phyloP scores from a whole-genome alignment of 352 stramenopile genomes.

The Phytopythium delawarense region DNA sequence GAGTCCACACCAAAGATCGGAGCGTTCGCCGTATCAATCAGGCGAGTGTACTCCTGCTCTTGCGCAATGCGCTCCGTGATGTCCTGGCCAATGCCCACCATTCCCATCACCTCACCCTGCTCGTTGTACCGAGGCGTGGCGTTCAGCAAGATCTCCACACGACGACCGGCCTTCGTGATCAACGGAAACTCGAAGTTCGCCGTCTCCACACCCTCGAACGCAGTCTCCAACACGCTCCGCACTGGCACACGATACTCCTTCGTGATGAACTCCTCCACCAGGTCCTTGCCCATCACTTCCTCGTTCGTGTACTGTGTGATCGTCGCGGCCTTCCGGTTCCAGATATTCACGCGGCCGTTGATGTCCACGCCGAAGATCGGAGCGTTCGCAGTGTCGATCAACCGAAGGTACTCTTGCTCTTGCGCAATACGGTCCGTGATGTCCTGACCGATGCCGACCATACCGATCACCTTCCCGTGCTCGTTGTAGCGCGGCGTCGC shows the following conservation, averaged over 20 bases:
- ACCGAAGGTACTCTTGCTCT: slow-evolving; percentile 48
- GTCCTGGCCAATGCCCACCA: slow-evolving; percentile 84
- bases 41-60: slow-evolving; percentile 71
- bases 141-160: slow-evolving; percentile 77
- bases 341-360: slow-evolving; percentile 38
- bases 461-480: slow-evolving; percentile 71
- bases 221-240: slow-evolving; percentile 70
- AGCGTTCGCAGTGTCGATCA: slow-evolving; percentile 66
- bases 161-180: slow-evolving; percentile 61
- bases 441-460: slow-evolving; percentile 85
- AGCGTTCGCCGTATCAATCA: slow-evolving; percentile 74
- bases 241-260: slow-evolving; percentile 68
- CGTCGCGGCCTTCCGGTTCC: slow-evolving; percentile 49
- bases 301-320: slow-evolving; percentile 44
- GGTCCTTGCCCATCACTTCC: slow-evolving; percentile 36
- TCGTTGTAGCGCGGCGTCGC: slow-evolving; percentile 84
- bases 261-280: slow-evolving; percentile 83
- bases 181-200: slow-evolving; percentile 87
- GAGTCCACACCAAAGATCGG: slow-evolving; percentile 75
- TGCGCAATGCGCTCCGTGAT: slow-evolving; percentile 75
- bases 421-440: slow-evolving; percentile 74
- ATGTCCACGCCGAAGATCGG: slow-evolving; percentile 64
- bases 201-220: slow-evolving; percentile 60
- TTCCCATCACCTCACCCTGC: slow-evolving; percentile 77
- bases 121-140: slow-evolving; percentile 63